Conservation (phyloP, 192 early-diverging fungal genomes). For the Rhizoclosmatium globosum region DNA sequence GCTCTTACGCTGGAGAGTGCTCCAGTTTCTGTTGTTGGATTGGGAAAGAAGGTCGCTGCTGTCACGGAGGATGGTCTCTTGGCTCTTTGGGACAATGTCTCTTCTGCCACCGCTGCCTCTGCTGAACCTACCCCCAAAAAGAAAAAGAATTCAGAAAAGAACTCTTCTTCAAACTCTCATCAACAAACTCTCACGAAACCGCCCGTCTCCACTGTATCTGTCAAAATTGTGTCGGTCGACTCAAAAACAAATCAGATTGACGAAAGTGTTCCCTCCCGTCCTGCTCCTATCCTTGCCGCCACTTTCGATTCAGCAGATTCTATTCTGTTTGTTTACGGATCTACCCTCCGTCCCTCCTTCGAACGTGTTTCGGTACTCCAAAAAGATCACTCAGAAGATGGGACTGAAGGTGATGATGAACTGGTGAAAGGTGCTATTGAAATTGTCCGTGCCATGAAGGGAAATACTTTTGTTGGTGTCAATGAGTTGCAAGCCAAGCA, state of each 20-base stretch:
- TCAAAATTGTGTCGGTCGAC: conserved; percentile 21
- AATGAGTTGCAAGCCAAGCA: conserved; percentile 9
- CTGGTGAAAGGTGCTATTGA: not conserved
- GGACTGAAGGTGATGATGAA: not conserved
- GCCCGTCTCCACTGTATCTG: conserved; percentile 1
- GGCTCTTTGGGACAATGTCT: conserved; percentile 36
- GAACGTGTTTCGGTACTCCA: conserved; percentile 45
- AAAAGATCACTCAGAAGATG: conserved; percentile 25
- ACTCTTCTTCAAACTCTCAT: not conserved
- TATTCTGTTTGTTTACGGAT: conserved; percentile 47
- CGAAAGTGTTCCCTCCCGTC: not conserved
- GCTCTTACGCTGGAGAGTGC: conserved; percentile 41
- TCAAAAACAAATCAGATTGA: not conserved
- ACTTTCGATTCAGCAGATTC: conserved; percentile 22
- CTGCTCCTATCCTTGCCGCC: conserved; percentile 40
- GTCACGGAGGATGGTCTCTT: conserved; percentile 50
- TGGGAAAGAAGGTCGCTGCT: conserved; percentile 36
- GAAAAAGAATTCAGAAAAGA: conserved; percentile 20
- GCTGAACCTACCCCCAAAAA: conserved; percentile 2
- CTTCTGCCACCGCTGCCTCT: not conserved
- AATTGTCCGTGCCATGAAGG: conserved; percentile 15
- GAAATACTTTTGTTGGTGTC: conserved; percentile 5
- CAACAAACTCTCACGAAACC: not conserved
- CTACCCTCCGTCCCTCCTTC: conserved; percentile 44
- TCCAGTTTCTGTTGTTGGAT: conserved; percentile 13